These are phyloP conservation scores for Clarireedia monteithiana DNA, from an alignment of 2,329 filamentous ascomycete genomes.

Conservation along the genomic window DNA sequence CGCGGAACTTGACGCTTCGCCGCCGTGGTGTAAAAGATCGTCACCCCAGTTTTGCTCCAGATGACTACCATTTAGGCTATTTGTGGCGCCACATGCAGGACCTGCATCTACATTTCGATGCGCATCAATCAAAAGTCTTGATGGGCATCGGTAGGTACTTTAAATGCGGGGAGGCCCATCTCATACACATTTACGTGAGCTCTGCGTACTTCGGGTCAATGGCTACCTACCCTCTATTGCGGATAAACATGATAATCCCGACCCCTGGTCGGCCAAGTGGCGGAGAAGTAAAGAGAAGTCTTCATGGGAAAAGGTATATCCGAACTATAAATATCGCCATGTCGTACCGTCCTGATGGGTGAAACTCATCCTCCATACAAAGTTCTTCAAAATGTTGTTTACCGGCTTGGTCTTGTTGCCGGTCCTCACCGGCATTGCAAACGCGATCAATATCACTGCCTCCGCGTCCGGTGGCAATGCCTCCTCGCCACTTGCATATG, in stretches of 20 bases:
- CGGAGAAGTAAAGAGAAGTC: background rate
- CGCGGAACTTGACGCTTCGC: too few species aligned
- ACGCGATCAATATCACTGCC: slow-evolving; percentile 23
- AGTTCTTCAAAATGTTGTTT: slow-evolving; percentile 3
- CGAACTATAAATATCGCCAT: background rate
- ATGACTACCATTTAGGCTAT: background rate
- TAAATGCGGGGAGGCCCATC: background rate
- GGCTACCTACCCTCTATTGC: background rate
- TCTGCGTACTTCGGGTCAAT: background rate
- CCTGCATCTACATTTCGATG: background rate
- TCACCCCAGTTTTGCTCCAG: background rate
- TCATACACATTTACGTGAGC: background rate
- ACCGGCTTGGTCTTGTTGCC: background rate
- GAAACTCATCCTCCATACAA: background rate
- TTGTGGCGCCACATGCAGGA: background rate
- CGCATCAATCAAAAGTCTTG: slow-evolving; percentile 9
- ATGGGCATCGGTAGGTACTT: background rate
- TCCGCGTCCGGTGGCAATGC: slow-evolving; percentile 23
- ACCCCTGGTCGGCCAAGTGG: background rate
- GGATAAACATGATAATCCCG: background rate
- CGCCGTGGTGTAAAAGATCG: too few species aligned
- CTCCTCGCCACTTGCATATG: slow-evolving; percentile 23
- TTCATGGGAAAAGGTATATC: slow-evolving; percentile 3
- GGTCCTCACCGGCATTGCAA: slow-evolving; percentile 14
- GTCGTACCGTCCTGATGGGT: background rate